These are phyloP conservation scores for Phytopythium mirpurense DNA, from an alignment of 352 stramenopile genomes.

Conservation along the genomic window DNA sequence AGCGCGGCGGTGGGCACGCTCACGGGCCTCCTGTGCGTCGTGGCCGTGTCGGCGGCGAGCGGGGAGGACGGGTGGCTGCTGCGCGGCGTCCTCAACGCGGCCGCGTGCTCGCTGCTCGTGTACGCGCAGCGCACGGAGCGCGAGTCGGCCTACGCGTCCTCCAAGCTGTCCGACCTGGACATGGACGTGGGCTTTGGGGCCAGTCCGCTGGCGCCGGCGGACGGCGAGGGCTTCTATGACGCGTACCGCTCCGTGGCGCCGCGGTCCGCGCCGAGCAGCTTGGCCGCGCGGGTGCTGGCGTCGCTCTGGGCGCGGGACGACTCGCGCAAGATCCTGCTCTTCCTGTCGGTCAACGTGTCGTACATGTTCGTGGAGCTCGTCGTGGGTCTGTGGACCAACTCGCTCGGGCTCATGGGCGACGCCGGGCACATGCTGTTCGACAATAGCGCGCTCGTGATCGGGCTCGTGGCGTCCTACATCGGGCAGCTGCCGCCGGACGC, in stretches of 20 bases:
- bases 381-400: constrained; percentile 82
- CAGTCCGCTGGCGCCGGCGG: constrained; percentile 8
- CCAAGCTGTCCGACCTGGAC: constrained; percentile 4
- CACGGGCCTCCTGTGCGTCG: background rate
- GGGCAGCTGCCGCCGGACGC: constrained; percentile 59
- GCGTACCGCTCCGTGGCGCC: constrained; percentile 26
- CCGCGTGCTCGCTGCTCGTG: background rate
- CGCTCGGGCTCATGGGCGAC: constrained; percentile 81
- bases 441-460: constrained; percentile 80
- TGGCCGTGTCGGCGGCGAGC: background rate
- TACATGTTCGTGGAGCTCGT: constrained; percentile 88
- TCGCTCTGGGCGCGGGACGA: constrained; percentile 50
- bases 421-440: constrained; percentile 89
- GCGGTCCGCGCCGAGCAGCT: constrained; percentile 1
- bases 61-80: constrained; percentile 2
- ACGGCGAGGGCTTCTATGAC: constrained; percentile 28
- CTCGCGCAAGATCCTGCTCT: constrained; percentile 79
- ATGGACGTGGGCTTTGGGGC: constrained; percentile 18
- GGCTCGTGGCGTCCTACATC: constrained; percentile 80
- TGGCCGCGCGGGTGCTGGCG: constrained; percentile 19
- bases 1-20: background rate
- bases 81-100: background rate
- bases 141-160: background rate
- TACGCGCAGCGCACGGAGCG: background rate
- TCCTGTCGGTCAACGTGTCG: constrained; percentile 68